Evolutionary conservation across 148 eudicot species (phyloP), one percentile per base, ranked within the genome.

Genomic region (Rhododendron williamsianum): DNA sequence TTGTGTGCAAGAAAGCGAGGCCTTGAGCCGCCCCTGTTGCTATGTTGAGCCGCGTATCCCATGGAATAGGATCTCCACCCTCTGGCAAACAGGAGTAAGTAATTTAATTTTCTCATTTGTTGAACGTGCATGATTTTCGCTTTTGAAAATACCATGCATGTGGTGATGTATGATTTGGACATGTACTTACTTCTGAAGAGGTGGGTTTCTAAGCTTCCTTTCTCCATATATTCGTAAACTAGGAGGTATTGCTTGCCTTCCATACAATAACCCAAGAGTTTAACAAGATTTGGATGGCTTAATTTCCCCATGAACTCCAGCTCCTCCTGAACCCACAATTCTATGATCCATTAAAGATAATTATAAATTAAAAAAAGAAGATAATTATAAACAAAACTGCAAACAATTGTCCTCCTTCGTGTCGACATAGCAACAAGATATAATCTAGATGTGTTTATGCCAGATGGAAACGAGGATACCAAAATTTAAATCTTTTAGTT

Each of bases 21-120:
- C 98, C 98, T 74, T 90, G 74, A 74, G 98, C 98, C 77, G 98
- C 98, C 80, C 94, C 98, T 82, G 86, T 89, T 1, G 94, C 98
- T 83, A 96, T 94, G 84, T 87, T 92, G 13, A 94, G 48, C 83
- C 98, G 80, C 51, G 81, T 86, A 19, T 86, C 88, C 98, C 98
- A 96, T 51, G 93, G 35, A 27, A 96, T 91, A 18, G 95, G 86
- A 8, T 92, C 94, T 58, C 85, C 91, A 30, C 87, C 85, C 82
- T 90, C 98, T 95, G 82, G 82, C 15, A 71, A 71, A 9, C 27
- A 67, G 33, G 33, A 67, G 33, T 8, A n/a, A 45, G 9, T 45
- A 45, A 45, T 6, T 45, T 45, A 45, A 45, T 45, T 45, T 45
- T 45, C 48, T 45, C 48, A 25, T 30, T 71, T 69, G 74, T 69